A percentile compares a stretch with the other conserved stretches of the same genome.
Evolutionary conservation across 1,284 basidiomycete species (phyloP).

Genomic region (Ceratobasidium sp.): DNA sequence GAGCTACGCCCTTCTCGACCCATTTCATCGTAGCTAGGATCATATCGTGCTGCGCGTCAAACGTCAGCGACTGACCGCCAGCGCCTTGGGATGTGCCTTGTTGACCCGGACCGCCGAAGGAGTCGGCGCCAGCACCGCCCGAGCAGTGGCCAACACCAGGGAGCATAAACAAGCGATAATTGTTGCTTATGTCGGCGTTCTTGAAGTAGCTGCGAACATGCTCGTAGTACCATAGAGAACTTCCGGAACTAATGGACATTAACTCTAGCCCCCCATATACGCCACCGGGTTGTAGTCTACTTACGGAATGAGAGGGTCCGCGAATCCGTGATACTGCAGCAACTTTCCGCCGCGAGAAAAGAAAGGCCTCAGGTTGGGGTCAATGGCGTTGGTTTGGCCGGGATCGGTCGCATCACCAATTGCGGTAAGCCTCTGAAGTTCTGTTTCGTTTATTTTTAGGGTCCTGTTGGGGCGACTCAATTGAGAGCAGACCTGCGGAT

Average conservation of each 20-base stretch:
- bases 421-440: slow-evolving; percentile 15
- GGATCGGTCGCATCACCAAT: slow-evolving; percentile 23
- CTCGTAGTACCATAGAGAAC: slow-evolving; percentile 34
- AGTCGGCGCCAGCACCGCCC: slow-evolving; percentile 29
- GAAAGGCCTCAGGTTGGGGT: slow-evolving; percentile 34
- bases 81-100: not conserved
- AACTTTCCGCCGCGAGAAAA: slow-evolving; percentile 28
- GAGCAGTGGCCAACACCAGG: slow-evolving; percentile 21
- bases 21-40: slow-evolving; percentile 26
- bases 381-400: slow-evolving; percentile 21
- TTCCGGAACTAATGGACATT: slow-evolving; percentile 25
- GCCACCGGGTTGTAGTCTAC: no score
- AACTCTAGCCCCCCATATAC: no score
- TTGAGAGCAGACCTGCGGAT: not conserved
- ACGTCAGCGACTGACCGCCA: slow-evolving; percentile 9
- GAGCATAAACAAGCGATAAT: slow-evolving; percentile 24
- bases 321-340: slow-evolving; percentile 32
- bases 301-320: slow-evolving; percentile 31
- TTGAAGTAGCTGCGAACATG: slow-evolving; percentile 25
- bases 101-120: slow-evolving; percentile 18
- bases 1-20: slow-evolving; percentile 25
- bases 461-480: not conserved
- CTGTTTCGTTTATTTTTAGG: slow-evolving; percentile 26
- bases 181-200: slow-evolving; percentile 15
- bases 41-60: slow-evolving; percentile 23